Percentiles rank a stretch among this genome's conserved stretches.
Evolutionary conservation across 1,284 basidiomycete species (phyloP).

Genomic region (Cryptococcus sp.): DNA sequence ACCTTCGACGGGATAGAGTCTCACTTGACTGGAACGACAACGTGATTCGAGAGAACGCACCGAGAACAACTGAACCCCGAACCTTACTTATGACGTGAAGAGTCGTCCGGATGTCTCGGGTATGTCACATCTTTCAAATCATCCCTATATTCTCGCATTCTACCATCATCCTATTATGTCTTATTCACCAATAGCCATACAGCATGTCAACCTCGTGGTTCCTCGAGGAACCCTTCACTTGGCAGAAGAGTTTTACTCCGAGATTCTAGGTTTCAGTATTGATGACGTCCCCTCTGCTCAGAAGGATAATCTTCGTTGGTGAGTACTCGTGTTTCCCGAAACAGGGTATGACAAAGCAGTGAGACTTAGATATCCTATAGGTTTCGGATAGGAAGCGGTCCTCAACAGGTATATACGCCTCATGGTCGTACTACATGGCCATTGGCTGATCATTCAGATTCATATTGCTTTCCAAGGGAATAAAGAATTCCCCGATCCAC

Average conservation of each 20-base stretch:
- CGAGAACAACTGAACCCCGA: too few relatives aligned
- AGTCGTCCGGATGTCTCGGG: background rate
- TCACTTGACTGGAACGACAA: too few relatives aligned
- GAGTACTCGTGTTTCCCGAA: conserved; percentile 3
- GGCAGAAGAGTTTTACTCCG: conserved; percentile 43
- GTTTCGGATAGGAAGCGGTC: conserved; percentile 36
- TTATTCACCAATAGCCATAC: conserved; percentile 18
- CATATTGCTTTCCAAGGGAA: conserved; percentile 32
- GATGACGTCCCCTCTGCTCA: conserved; percentile 39
- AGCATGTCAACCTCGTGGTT: conserved; percentile 45
- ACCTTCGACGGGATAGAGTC: too few relatives aligned
- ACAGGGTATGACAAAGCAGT: too few relatives aligned
- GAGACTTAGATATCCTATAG: conserved; percentile 8
- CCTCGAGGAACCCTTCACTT: conserved; percentile 33
- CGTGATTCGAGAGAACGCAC: too few relatives aligned
- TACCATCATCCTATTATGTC: conserved; percentile 8
- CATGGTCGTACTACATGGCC: background rate
- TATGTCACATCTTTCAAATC: background rate
- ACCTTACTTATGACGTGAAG: too few relatives aligned
- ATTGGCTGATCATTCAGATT: conserved; percentile 15
- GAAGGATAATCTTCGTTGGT: conserved; percentile 34
- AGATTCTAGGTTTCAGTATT: conserved; percentile 32
- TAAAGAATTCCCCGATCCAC: conserved; percentile 5
- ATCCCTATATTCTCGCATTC: background rate
- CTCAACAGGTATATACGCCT: conserved; percentile 27